Evolutionary conservation across 352 stramenopile species (phyloP).

Genomic region (Globisporangium solare): DNA sequence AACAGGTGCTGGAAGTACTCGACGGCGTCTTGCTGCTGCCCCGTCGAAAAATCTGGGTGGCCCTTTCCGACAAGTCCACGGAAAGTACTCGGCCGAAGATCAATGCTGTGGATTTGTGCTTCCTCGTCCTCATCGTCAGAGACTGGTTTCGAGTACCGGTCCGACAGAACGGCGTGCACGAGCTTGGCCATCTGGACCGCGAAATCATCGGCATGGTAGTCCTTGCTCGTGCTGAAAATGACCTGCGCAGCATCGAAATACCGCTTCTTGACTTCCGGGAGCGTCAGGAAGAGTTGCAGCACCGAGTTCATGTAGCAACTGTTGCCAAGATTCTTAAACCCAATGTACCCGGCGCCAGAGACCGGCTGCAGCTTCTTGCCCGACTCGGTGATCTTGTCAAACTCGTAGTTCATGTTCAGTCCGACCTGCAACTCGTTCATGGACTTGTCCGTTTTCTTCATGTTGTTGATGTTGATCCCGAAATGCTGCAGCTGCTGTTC

Average conservation of each 20-base stretch:
- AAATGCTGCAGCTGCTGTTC: conserved; percentile 92
- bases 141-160: conserved; percentile 75
- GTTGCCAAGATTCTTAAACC: conserved; percentile 99
- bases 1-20: conserved; percentile 98
- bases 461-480: conserved; percentile 92
- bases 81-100: conserved; percentile 88
- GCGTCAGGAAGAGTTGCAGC: conserved; percentile 91
- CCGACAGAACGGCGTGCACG: conserved; percentile 77
- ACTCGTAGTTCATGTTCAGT: conserved; percentile 98
- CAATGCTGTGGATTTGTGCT: conserved; percentile 33
- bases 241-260: conserved; percentile 57
- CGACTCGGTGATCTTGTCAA: conserved; percentile 97
- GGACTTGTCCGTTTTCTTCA: conserved; percentile 98
- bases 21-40: conserved; percentile 96
- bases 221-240: conserved; percentile 41
- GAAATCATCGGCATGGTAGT: conserved; percentile 54
- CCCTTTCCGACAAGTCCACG: conserved; percentile 92
- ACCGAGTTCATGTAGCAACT: conserved; percentile 99
- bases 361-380: conserved; percentile 91
- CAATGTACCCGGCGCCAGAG: conserved; percentile 89
- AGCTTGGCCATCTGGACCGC: conserved; percentile 93
- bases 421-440: conserved; percentile 97
- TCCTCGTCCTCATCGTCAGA: conserved; percentile 18
- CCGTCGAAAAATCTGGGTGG: conserved; percentile 95
- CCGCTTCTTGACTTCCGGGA: conserved; percentile 68